phyloP scores from a whole-genome alignment of 495 filamentous ascomycete genomes.

The Barbatosphaeria neglecta region DNA sequence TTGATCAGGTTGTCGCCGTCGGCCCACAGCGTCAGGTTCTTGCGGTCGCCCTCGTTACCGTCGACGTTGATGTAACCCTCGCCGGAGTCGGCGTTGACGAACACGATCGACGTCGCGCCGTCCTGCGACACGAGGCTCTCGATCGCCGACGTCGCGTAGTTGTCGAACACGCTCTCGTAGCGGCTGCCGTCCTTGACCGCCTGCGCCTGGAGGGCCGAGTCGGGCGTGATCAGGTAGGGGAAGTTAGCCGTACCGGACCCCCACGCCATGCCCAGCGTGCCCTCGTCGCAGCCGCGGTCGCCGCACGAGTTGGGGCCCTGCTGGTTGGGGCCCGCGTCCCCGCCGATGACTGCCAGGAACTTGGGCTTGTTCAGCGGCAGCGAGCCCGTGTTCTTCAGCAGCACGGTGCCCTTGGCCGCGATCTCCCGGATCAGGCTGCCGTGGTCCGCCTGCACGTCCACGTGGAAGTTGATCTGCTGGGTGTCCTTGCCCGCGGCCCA shows the following conservation, averaged over 20 bases:
- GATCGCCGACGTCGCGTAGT: constrained; percentile 50
- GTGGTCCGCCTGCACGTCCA: constrained; percentile 75
- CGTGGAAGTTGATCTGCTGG: constrained; percentile 66
- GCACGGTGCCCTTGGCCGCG: constrained; percentile 66
- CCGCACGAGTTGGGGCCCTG: constrained; percentile 75
- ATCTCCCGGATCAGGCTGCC: constrained; percentile 57
- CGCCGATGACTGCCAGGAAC: constrained; percentile 71
- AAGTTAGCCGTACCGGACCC: constrained; percentile 83
- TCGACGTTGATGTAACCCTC: constrained; percentile 81
- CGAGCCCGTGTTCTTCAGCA: constrained; percentile 73
- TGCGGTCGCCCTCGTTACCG: constrained; percentile 78
- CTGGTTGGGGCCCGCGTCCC: constrained; percentile 66
- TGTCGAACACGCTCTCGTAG: constrained; percentile 65
- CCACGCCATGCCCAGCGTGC: constrained; percentile 91
- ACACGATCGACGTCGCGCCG: constrained; percentile 63
- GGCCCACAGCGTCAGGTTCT: constrained; percentile 84
- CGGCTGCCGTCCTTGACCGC: constrained; percentile 47
- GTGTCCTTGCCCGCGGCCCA: constrained; percentile 46
- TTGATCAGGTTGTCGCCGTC: constrained; percentile 69
- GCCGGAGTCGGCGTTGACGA: constrained; percentile 78
- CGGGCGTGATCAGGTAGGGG: constrained; percentile 82
- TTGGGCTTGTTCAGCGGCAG: constrained; percentile 69
- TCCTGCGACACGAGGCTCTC: constrained; percentile 52
- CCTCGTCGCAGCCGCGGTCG: constrained; percentile 75
- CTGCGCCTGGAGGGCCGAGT: constrained; percentile 71